Evolutionary conservation across 331 rosid species (phyloP), one percentile per base, ranked within the genome.

Genomic region (Prunus yedoensis): DNA sequence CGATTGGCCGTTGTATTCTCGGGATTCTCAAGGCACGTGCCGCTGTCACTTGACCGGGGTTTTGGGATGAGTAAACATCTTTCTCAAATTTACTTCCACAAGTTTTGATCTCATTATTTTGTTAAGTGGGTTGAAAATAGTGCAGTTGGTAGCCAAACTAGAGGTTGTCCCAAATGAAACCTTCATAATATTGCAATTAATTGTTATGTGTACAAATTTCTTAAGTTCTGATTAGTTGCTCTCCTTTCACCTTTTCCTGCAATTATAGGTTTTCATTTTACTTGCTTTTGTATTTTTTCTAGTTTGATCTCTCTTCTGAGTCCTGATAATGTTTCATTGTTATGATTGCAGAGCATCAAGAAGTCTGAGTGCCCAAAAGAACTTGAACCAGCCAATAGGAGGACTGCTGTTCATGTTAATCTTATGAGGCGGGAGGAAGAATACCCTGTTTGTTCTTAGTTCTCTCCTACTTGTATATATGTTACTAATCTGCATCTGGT

Each of bases 281-380:
- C 21, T 3, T 65, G 16, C 9, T 17, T 4, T 57, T 79, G 30
- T 57, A 11, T 57, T 13, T 15, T 25, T 8, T 25, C 49, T 73
- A 28, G 59, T 60, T 73, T 43, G 21, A 73, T 46, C 66, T 57
- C 11, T 66, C 54, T 46, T 28, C 32, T 47, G 1, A 63, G 68
- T 30, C 2, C 8, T 16, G 27, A 43, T 38, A 46, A 43, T 80
- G 50, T 53, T 77, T 32, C 21, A 41, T 66, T 66, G 66, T 45
- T 79, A 71, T 80, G 21, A 65, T 63, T 82, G 74, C 88, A 94
- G 99, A 94, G 99, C 89, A 89, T 94, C 82, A 90, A 62, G 86
- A 89, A 82, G 47, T 88, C 96, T 20, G 90, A 89, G 78, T 92
- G 97, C 74, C 99, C 99, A 27, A 81, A 54, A 79, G 99, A 94